Percentiles rank a stretch among this genome's conserved stretches.
Conservation (phyloP, 1,139 yeast species). For the Eremothecium gossypii region DNA sequence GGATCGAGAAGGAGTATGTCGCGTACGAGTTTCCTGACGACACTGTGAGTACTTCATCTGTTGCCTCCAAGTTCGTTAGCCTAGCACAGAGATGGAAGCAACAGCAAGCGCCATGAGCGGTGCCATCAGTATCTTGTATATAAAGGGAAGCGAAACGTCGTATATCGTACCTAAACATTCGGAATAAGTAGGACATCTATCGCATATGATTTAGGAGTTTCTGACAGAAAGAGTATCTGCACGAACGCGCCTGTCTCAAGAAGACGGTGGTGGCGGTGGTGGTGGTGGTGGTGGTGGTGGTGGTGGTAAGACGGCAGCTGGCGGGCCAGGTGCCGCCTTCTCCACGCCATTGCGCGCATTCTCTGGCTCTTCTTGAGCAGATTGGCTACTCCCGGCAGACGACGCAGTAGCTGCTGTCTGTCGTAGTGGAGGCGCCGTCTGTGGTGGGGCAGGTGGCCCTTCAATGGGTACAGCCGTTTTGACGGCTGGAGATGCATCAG, state of each 20-base stretch:
- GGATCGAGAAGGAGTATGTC: slow-evolving; percentile 45
- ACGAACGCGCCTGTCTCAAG: no score
- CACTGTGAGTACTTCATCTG: slow-evolving; percentile 28
- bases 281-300: not conserved
- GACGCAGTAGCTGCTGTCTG: not conserved
- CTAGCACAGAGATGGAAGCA: slow-evolving; percentile 54
- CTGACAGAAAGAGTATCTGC: no score
- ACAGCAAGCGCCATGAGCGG: no score
- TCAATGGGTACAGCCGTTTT: not conserved
- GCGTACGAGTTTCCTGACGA: slow-evolving; percentile 68
- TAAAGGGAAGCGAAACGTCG: not conserved
- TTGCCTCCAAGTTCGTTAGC: slow-evolving; percentile 44
- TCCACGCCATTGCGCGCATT: no score
- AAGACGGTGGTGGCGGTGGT: not conserved
- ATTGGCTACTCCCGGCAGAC: not conserved
- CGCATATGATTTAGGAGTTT: no score
- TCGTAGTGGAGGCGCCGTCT: not conserved
- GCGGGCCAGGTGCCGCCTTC: no score
- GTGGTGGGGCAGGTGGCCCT: not conserved
- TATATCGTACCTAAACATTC: no score
- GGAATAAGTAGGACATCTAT: no score
- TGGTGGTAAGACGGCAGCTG: no score
- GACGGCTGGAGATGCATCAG: not conserved
- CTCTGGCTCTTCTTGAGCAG: no score
- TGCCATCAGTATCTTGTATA: no score